These are phyloP conservation scores for Aspergillus coremiiformis DNA, from an alignment of 495 filamentous ascomycete species.

Conservation along the genomic window DNA sequence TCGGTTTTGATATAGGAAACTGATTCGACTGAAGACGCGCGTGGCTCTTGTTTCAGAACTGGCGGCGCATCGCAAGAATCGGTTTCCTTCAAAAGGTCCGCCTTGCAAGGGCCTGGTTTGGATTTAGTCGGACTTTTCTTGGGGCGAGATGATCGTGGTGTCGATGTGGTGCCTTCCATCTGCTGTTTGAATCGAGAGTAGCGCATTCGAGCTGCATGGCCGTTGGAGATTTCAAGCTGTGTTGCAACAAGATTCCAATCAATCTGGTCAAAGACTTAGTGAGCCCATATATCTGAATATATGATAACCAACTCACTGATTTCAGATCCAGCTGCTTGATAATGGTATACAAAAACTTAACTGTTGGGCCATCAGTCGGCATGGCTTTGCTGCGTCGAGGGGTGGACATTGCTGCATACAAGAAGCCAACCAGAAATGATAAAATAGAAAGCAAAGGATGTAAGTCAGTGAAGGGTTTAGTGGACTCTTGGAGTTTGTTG, in stretches of 20 bases:
- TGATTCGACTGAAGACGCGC: not conserved
- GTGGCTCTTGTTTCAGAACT: slow-evolving; percentile 12
- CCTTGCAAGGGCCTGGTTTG: slow-evolving; percentile 9
- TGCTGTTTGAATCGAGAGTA: slow-evolving; percentile 61
- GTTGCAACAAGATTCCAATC: slow-evolving; percentile 65
- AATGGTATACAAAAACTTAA: slow-evolving; percentile 66
- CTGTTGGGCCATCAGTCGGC: slow-evolving; percentile 40
- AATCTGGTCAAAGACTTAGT: slow-evolving; percentile 40
- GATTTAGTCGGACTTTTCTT: slow-evolving; percentile 18
- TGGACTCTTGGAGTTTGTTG: not conserved
- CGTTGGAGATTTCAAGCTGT: slow-evolving; percentile 61
- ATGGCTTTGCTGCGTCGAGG: slow-evolving; percentile 37
- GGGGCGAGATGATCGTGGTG: slow-evolving; percentile 14
- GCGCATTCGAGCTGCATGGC: slow-evolving; percentile 76
- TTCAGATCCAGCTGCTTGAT: slow-evolving; percentile 69
- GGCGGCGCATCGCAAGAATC: not conserved
- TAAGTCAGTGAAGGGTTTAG: not conserved
- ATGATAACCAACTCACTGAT: slow-evolving; percentile 44
- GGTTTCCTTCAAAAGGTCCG: slow-evolving; percentile 1
- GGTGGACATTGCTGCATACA: slow-evolving; percentile 13
- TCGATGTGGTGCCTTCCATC: slow-evolving; percentile 43
- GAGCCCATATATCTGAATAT: not conserved
- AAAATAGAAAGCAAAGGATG: not conserved
- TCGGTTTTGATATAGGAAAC: slow-evolving; percentile 18
- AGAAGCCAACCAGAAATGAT: not conserved